Conservation (phyloP, 345 rosid species). For the Corchorus capsularis region DNA sequence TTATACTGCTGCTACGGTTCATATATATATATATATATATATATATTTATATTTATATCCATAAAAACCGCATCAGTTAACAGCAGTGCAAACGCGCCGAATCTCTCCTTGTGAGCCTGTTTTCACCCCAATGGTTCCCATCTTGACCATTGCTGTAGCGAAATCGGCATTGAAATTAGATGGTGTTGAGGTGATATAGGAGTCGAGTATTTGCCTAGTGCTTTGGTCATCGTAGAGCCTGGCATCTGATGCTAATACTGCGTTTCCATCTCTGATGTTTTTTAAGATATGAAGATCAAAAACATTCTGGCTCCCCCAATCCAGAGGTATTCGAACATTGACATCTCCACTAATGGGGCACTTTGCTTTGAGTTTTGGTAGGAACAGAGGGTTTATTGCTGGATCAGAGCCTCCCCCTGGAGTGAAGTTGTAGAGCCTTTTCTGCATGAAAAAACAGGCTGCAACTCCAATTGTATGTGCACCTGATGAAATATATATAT, state of each 20-base stretch:
- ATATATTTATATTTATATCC: too few relatives aligned
- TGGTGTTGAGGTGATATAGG: conserved; percentile 29
- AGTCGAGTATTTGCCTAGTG: conserved; percentile 41
- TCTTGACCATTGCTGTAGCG: conserved; percentile 51
- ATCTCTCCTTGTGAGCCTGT: conserved; percentile 49
- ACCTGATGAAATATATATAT: conserved; percentile 36
- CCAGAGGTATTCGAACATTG: conserved; percentile 36
- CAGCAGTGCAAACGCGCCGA: conserved; percentile 45
- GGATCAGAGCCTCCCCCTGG: conserved; percentile 45
- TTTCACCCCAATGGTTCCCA: conserved; percentile 55
- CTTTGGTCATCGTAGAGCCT: conserved; percentile 40
- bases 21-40: too few relatives aligned
- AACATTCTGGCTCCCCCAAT: conserved; percentile 40
- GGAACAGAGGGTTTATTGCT: conserved; percentile 29
- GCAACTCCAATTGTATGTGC: conserved; percentile 60
- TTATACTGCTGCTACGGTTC: not conserved
- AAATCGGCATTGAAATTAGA: conserved; percentile 55
- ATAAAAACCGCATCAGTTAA: conserved; percentile 31
- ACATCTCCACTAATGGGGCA: conserved; percentile 34
- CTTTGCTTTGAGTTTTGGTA: conserved; percentile 28
- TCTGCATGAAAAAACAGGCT: conserved; percentile 54
- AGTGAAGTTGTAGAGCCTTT: conserved; percentile 48
- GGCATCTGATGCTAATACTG: conserved; percentile 55
- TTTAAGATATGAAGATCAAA: conserved; percentile 47
- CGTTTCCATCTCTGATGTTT: conserved; percentile 39